Conservation (phyloP, 2,329 filamentous ascomycete genomes). For the Sarocladium brachiariae region DNA sequence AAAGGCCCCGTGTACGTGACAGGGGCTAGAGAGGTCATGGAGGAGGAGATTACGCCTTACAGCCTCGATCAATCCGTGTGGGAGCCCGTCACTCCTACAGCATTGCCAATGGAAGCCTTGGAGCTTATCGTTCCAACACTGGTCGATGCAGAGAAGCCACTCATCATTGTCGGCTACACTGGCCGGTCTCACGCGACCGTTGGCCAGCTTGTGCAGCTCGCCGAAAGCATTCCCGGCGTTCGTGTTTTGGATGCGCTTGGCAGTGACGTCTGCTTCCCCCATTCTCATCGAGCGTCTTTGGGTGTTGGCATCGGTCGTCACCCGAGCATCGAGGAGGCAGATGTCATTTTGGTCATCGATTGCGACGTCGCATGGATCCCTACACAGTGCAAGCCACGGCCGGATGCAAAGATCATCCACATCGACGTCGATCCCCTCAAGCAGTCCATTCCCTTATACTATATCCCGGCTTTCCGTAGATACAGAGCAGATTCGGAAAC, state of each 20-base stretch:
- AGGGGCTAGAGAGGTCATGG: slow-evolving; percentile 71
- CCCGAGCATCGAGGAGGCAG: slow-evolving; percentile 62
- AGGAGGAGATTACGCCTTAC: slow-evolving; percentile 69
- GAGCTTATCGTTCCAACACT: slow-evolving; percentile 50
- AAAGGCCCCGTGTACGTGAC: slow-evolving; percentile 69
- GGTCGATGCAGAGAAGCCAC: slow-evolving; percentile 51
- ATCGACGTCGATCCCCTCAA: slow-evolving; percentile 56
- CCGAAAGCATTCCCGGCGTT: slow-evolving; percentile 56
- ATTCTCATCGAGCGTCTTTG: slow-evolving; percentile 54
- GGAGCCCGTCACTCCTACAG: slow-evolving; percentile 31
- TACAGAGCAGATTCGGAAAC: slow-evolving; percentile 56
- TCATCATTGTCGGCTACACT: slow-evolving; percentile 62
- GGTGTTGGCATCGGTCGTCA: slow-evolving; percentile 66
- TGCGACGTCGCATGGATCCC: slow-evolving; percentile 87
- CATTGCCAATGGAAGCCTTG: slow-evolving; percentile 36
- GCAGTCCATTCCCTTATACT: slow-evolving; percentile 62
- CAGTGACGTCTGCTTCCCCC: slow-evolving; percentile 70
- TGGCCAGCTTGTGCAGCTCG: slow-evolving; percentile 54
- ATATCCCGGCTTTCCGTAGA: slow-evolving; percentile 53
- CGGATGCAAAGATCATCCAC: slow-evolving; percentile 46
- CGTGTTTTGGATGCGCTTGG: slow-evolving; percentile 65
- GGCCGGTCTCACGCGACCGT: slow-evolving; percentile 58
- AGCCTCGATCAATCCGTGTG: slow-evolving; percentile 25
- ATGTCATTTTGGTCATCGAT: slow-evolving; percentile 74
- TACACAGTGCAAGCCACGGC: slow-evolving; percentile 51